Evolutionary conservation across 257 asterid species (phyloP).

Genomic region (Lycium barbarum): DNA sequence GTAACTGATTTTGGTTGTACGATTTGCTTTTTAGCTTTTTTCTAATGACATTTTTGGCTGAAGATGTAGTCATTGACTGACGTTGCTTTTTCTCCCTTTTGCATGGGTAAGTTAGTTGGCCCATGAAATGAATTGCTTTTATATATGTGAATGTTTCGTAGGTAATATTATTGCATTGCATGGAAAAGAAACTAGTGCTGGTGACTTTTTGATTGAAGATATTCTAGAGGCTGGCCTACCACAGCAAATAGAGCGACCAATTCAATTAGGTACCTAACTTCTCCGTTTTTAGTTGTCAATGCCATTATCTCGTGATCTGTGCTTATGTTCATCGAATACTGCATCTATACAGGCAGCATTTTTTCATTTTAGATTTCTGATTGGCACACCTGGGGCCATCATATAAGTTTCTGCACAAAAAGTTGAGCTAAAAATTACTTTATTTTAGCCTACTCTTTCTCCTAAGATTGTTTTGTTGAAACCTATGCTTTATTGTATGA

Average conservation of each 20-base stretch:
- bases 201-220: slow-evolving; percentile 85
- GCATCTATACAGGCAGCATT: slow-evolving; percentile 15
- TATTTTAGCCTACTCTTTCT: neutral
- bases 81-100: neutral
- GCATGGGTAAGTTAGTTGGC: slow-evolving; percentile 9
- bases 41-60: slow-evolving; percentile 14
- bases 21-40: neutral
- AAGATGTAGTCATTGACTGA: slow-evolving; percentile 4
- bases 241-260: slow-evolving; percentile 74
- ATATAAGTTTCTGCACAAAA: slow-evolving; percentile 17
- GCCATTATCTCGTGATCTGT: neutral
- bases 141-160: slow-evolving; percentile 38
- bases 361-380: neutral
- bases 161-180: slow-evolving; percentile 87
- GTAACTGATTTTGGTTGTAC: neutral
- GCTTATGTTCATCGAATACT: neutral
- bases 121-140: slow-evolving; percentile 26
- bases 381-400: neutral
- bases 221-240: slow-evolving; percentile 90
- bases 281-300: slow-evolving; percentile 12
- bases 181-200: slow-evolving; percentile 84
- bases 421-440: neutral
- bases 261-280: slow-evolving; percentile 54
- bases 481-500: neutral
- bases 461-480: neutral